These are phyloP conservation scores for Berkeleyomyces basicola DNA, from an alignment of 2,329 filamentous ascomycete species.

Conservation along the genomic window DNA sequence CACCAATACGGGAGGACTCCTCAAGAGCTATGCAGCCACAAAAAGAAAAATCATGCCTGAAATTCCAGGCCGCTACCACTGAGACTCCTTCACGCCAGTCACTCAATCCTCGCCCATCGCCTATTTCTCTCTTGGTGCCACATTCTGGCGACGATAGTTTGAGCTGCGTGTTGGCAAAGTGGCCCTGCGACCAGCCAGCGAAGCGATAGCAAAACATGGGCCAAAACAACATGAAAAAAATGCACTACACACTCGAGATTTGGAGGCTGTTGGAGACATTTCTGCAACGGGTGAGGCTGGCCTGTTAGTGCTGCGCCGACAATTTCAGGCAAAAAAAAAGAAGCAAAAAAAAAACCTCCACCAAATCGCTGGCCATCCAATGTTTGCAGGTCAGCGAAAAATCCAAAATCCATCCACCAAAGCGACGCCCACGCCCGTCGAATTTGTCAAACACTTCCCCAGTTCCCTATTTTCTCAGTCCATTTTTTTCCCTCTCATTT, in stretches of 20 bases:
- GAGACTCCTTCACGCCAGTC: background rate
- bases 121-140: background rate
- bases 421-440: background rate
- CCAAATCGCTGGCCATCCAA: background rate
- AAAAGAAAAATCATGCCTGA: background rate
- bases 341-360: background rate
- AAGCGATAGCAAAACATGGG: background rate
- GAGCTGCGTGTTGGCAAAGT: background rate
- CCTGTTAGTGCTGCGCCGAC: background rate
- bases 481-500: constrained; percentile 2
- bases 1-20: background rate
- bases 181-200: background rate
- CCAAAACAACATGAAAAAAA: background rate
- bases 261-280: too few relatives aligned
- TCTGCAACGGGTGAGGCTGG: too few relatives aligned
- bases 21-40: background rate
- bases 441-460: constrained; percentile 4
- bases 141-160: constrained; percentile 1
- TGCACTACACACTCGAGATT: background rate
- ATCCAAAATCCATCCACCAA: background rate
- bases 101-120: background rate
- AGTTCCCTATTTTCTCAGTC: constrained; percentile 3
- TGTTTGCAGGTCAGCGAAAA: background rate
- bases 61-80: background rate
- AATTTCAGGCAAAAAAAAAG: background rate